A percentile compares a stretch with the other conserved stretches of the same genome.
phyloP scores from a whole-genome alignment of 176 grass and related monocot species.

The Aegilops umbellulata region DNA sequence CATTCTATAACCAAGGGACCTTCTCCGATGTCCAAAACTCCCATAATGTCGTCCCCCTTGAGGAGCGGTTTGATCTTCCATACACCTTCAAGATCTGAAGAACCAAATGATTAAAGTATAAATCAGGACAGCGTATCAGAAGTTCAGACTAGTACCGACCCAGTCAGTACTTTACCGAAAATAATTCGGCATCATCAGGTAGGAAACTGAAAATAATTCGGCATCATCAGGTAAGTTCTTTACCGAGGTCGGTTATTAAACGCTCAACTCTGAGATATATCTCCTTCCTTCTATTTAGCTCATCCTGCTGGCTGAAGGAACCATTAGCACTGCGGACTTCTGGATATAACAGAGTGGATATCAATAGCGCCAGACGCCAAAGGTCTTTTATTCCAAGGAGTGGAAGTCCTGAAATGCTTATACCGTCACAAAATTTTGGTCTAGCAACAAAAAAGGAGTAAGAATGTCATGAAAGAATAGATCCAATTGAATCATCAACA shows the following conservation, averaged over 20 bases:
- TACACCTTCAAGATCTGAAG: slow-evolving; percentile 63
- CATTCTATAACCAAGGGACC: slow-evolving; percentile 72
- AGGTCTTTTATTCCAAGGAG: slow-evolving; percentile 85
- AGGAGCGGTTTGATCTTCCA: slow-evolving; percentile 72
- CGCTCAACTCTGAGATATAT: slow-evolving; percentile 48
- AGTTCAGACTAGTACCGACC: too few species aligned
- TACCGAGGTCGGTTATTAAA: slow-evolving; percentile 68
- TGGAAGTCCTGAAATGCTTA: slow-evolving; percentile 61
- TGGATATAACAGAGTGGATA: slow-evolving; percentile 44
- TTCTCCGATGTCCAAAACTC: slow-evolving; percentile 47
- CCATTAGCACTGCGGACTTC: slow-evolving; percentile 27
- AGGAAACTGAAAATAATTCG: not conserved
- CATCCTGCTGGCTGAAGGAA: slow-evolving; percentile 32
- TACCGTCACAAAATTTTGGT: not conserved
- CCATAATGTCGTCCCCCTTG: slow-evolving; percentile 78
- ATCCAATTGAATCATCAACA: not conserved
- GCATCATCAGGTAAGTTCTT: not conserved
- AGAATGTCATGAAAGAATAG: not conserved
- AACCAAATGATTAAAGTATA: not conserved
- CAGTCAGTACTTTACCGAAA: too few species aligned
- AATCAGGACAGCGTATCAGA: not conserved
- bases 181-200: too few species aligned
- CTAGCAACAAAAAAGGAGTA: not conserved
- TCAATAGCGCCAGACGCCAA: slow-evolving; percentile 74
- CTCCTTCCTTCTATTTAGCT: slow-evolving; percentile 48